Conservation (phyloP, 345 rosid genomes). For the Pelargonium nanum region DNA sequence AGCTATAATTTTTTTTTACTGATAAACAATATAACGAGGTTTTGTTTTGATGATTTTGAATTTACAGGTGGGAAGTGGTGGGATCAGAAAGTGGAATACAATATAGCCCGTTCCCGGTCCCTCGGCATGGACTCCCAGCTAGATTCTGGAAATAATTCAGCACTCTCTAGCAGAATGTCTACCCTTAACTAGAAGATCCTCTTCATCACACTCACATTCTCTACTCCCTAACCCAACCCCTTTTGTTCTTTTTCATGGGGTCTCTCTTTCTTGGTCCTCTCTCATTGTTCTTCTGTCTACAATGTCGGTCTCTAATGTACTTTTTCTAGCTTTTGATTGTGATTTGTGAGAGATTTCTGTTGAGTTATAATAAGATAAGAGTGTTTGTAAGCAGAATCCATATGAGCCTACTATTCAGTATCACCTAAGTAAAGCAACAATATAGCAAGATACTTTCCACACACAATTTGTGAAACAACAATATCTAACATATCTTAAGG, state of each 20-base stretch:
- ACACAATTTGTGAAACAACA: too few relatives aligned
- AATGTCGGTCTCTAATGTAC: not conserved
- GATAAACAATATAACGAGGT: not conserved
- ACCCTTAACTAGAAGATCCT: conserved; percentile 1
- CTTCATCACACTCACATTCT: not conserved
- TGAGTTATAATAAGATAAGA: not conserved
- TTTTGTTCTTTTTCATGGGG: conserved; percentile 11
- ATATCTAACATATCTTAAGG: too few relatives aligned
- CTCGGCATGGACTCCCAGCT: conserved; percentile 61
- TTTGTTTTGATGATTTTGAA: not conserved
- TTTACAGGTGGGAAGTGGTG: conserved; percentile 67
- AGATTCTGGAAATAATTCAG: conserved; percentile 42
- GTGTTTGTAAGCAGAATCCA: not conserved
- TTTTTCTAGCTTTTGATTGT: not conserved
- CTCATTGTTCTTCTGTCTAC: not conserved
- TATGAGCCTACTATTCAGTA: not conserved
- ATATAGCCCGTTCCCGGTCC: conserved; percentile 83
- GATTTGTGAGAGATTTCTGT: not conserved
- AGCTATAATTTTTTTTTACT: not conserved
- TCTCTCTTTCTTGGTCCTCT: not conserved
- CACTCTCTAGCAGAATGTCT: conserved; percentile 4
- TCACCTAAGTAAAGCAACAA: too few relatives aligned
- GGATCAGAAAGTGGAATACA: conserved; percentile 54
- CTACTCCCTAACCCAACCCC: conserved; percentile 6
- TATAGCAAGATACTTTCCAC: too few relatives aligned